Conservation (phyloP, 805 yeast species). For the Candida awuae region DNA sequence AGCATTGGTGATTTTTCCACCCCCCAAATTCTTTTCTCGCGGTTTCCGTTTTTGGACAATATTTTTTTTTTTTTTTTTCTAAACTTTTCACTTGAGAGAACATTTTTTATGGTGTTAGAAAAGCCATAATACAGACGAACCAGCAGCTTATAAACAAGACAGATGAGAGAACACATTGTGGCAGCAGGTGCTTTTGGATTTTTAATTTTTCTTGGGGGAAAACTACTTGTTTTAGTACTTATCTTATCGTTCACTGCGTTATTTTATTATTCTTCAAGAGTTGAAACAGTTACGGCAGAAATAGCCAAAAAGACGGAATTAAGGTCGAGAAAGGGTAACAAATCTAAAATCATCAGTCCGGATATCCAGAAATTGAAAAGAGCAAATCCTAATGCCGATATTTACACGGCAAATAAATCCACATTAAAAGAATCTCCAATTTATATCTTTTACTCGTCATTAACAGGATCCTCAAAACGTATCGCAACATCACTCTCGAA, state of each 20-base stretch:
- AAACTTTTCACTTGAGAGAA: no score
- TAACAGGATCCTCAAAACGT: slow-evolving; percentile 75
- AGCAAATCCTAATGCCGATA: not conserved
- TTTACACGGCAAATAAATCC: slow-evolving; percentile 7
- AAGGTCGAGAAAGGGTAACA: not conserved
- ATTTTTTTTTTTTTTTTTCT: no score
- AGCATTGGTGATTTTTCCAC: no score
- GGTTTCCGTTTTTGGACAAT: no score
- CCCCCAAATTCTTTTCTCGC: no score
- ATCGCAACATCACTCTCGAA: slow-evolving; percentile 49
- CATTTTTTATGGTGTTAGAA: no score
- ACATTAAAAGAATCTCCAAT: slow-evolving; percentile 47
- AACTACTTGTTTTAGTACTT: not conserved
- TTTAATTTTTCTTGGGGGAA: slow-evolving; percentile 6
- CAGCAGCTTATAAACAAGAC: not conserved
- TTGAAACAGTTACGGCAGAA: not conserved
- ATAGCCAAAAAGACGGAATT: not conserved
- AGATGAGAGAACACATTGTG: slow-evolving; percentile 4
- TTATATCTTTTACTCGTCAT: slow-evolving; percentile 70
- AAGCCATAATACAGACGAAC: not conserved
- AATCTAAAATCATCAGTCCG: slow-evolving; percentile 5
- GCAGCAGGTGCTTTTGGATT: not conserved
- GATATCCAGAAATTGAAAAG: slow-evolving; percentile 2
- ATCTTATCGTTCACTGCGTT: slow-evolving; percentile 3
- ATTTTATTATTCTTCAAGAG: slow-evolving; percentile 3